Conservation (phyloP, 768 basidiomycete species). For the Sporobolomyces phaffii region DNA sequence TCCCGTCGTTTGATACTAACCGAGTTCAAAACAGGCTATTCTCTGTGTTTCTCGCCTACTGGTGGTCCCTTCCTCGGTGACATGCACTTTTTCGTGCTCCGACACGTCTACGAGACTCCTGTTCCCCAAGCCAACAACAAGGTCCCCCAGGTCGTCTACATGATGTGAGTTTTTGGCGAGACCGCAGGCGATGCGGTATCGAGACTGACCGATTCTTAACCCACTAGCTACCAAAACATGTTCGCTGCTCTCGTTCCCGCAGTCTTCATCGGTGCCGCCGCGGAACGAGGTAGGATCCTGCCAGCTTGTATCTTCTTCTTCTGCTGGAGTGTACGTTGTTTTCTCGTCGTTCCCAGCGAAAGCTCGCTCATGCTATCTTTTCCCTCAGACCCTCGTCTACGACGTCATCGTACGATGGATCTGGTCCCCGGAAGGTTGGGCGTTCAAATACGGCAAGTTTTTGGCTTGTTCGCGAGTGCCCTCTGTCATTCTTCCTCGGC, state of each 20-base stretch:
- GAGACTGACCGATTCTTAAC: neutral
- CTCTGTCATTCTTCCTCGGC: neutral
- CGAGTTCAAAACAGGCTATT: no score
- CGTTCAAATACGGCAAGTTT: conserved; percentile 56
- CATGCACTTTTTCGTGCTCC: conserved; percentile 69
- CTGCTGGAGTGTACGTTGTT: conserved; percentile 60
- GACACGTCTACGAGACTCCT: conserved; percentile 53
- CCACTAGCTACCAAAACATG: conserved; percentile 71
- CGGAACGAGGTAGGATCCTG: conserved; percentile 77
- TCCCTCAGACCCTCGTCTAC: conserved; percentile 63
- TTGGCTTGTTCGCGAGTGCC: no score
- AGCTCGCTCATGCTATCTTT: no score
- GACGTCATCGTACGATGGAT: conserved; percentile 95
- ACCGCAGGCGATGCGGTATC: no score
- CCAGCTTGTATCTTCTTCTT: conserved; percentile 87
- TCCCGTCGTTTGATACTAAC: no score
- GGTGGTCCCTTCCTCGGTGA: conserved; percentile 79
- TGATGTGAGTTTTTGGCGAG: conserved; percentile 11
- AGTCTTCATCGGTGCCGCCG: conserved; percentile 68
- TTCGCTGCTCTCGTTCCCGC: conserved; percentile 55
- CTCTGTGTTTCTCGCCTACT: conserved; percentile 74
- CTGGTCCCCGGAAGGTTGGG: conserved; percentile 79
- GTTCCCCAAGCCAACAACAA: conserved; percentile 42
- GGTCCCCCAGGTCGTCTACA: conserved; percentile 63
- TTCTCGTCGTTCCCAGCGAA: no score